Evolutionary conservation across 2,329 filamentous ascomycete genomes (phyloP), one percentile per base, ranked within the genome.

Genomic region (Xylaria sp.): DNA sequence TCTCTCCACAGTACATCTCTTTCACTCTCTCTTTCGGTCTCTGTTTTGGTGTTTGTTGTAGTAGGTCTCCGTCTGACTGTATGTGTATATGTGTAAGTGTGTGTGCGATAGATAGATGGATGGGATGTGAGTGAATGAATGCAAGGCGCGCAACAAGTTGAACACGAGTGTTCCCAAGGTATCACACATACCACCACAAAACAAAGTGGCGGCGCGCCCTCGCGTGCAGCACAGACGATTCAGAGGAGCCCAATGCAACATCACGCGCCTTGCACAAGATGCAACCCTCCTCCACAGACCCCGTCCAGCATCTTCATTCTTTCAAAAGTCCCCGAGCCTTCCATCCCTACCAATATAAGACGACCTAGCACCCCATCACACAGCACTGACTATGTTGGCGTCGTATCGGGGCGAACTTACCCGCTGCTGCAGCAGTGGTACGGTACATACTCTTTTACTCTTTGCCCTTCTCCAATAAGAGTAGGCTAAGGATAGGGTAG

Each of bases 401-500:
- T 69, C 62, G 67, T 33, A 69, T 66, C 64, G 57, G 43, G 33
- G 62, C 46, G 39, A 62, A 56, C 57, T 59, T 67, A 67, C 60
- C 65, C 65, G 59, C 59, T 20, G 7, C 23, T 63, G 63, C 67
- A 67, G 56, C 61, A 56, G 51, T 66, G 18, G 61, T 23, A 48
- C 56, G 31, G 18, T 46, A 46, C 41, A 8, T 46, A 46, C 41
- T 46, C 41, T n/a, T 18, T n/a, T 15, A 6, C 13, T 15, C 5
- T 15, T 8, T 46, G 41, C 41, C 15, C 18, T 49, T 23, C 55
- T 18, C 58, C 36, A 55, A 52, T 56, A 55, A 64, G 51, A 56
- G 57, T 59, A 66, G 65, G 54, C 65, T 70, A 55, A 64, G 43
- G 61, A 51, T 59, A 66, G 65, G 58, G 68, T 70, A 59, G 54